Evolutionary conservation across 805 yeast genomes (phyloP), one percentile per base, ranked within the genome.

Genomic region (Cephaloascus albidus): DNA sequence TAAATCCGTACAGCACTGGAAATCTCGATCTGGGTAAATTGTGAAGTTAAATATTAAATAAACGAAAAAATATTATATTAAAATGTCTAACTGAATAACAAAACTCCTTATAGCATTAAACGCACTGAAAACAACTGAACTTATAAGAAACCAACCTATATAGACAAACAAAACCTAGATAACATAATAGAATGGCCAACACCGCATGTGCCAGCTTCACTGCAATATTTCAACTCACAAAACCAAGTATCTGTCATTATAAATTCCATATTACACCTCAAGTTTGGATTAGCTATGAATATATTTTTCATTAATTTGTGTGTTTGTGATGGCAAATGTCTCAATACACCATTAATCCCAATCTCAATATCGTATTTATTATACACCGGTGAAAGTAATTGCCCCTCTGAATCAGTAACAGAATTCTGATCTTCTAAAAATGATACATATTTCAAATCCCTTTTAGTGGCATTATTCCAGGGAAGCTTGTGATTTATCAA

Each of bases 391-490:
- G 28, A 23, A 8, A 23, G 28, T 12, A 23, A 23, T 8, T 23
- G 6, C 10, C 12, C 10, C 10, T 8, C 6, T 23, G 6, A 6
- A 12, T 23, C 28, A 12, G 28, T 23, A 8, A 23, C 28, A 8
- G 28, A 23, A 8, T 6, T 23, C 28, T 23, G 28, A 12, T 23
- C 28, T 12, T 23, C 28, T 23, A 23, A 23, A 12, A 23, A 23
- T 8, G 28, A 23, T 6, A 23, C 10, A 44, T 40, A 67, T 4
- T 43, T 46, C 6, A 38, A 35, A 38, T 66, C 70, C 19, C 57
- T 50, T 17, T 47, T 45, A 20, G 50, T 49, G 0, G 81, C 77
- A 15, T 53, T 43, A 37, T 54, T 58, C 82, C 82, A 76, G 3
- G 78, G 77, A 33, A 61, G 64, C n/a, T 43, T 45, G 10, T 47